Base-by-base conservation (phyloP, 2,329 filamentous ascomycete genomes). In the Pyrenophora teres region DNA sequence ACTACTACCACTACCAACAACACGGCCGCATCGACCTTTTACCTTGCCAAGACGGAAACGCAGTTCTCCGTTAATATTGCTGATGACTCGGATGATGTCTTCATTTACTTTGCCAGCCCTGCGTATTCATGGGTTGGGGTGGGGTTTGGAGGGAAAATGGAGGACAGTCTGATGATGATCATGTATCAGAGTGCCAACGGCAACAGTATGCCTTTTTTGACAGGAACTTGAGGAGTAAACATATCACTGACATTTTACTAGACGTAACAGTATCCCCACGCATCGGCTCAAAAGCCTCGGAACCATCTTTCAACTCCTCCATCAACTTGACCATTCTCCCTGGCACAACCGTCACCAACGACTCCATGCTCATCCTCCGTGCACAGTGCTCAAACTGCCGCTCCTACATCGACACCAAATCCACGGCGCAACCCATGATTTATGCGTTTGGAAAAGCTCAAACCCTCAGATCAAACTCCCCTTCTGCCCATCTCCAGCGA, bases 121-220 rank as follows among this genome's bases (percentile, higher is more conserved):
- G 68, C 68, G 12, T 72, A 74, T 45, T 75, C 75, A 3, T 80
- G 77, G 77, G 71, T 77, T 8, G 76, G 68, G 3, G 69, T 78
- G 12, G 77, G 77, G 2, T 74, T 78, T 52, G 77, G 77, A 3
- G 60, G 58, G 30, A 59, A 64, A 44, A 80, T 80, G 77, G 66
- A 65, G 49, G 67, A 75, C 30, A 70, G 73, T 13, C 60, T 78
- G 48, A 79, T 79, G 70, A 68, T 80, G 33, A 63, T 79, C 37
- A 69, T 78, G 52, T 79, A 80, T 60, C 68, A 74, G 2, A 67
- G 68, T 32, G 60, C 61, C 3, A 53, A 67, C 9, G 69, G 69
- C 30, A 62, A 68, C 12, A 73, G 72, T 69, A 65, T 42, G 64
- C 52, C n/a, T 4, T 9, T 9, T 4, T 13, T 7, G 3, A 16